phyloP scores from a whole-genome alignment of 83 land plant genomes.

The Picea mariana region DNA sequence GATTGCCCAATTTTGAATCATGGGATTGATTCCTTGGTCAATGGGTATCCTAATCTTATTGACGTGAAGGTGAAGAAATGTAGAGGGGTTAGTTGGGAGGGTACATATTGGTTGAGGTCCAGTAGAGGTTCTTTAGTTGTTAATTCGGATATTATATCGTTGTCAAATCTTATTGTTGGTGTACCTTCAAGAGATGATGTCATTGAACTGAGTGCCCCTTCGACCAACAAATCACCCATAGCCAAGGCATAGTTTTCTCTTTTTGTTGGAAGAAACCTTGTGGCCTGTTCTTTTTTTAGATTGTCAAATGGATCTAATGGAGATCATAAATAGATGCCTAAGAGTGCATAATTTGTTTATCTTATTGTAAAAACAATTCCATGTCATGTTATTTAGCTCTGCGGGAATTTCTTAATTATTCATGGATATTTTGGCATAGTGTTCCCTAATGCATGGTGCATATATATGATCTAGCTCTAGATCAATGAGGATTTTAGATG shows the following conservation, averaged over 20 bases:
- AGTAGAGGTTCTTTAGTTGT: constrained; percentile 47
- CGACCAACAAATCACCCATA: not conserved
- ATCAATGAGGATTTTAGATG: too few relatives aligned
- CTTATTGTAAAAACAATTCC: not conserved
- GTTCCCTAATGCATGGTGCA: not conserved
- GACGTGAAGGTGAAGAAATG: constrained; percentile 88
- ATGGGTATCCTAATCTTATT: constrained; percentile 80
- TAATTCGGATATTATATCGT: constrained; percentile 34
- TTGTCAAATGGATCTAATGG: constrained; percentile 2
- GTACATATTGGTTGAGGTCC: constrained; percentile 47
- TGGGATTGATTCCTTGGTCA: constrained; percentile 69
- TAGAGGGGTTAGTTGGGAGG: constrained; percentile 51
- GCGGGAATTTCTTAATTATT: not conserved
- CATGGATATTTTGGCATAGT: not conserved
- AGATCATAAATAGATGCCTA: not conserved
- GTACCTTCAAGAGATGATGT: not conserved
- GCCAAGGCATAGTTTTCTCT: not conserved
- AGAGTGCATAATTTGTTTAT: not conserved
- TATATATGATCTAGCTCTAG: not conserved
- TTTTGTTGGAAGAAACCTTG: not conserved
- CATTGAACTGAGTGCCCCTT: not conserved
- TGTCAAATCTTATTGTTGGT: not conserved
- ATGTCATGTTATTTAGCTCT: not conserved
- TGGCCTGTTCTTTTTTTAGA: not conserved
- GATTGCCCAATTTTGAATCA: constrained; percentile 75